Evolutionary conservation across 108 stramenopile species (phyloP), one percentile per base, ranked within the genome.

Genomic region (Parietichytrium sp.): DNA sequence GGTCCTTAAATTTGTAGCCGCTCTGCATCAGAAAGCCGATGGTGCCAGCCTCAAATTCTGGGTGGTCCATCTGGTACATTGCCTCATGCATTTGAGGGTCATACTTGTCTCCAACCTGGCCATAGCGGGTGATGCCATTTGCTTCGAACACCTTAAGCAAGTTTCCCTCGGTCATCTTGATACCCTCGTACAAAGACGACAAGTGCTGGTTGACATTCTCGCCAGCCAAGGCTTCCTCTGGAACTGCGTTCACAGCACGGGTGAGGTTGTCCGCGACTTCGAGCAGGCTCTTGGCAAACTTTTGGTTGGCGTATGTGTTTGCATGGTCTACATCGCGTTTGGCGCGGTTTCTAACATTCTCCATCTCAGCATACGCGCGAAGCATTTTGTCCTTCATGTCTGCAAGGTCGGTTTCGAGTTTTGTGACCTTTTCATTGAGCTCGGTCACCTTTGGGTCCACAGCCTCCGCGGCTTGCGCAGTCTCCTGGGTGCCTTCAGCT

Each of bases 1-100:
- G 87, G n/a, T 89, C 88, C 83, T 98, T 94, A 78, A 98, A 84
- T 83, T 83, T 93, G 86, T 93, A 98, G 47, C 98, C 98, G 26
- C 80, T 80, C 93, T 97, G 95, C 83, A 98, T 92, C 47, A 97
- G 93, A 89, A 95, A 94, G 26, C 95, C 96, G 33, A 98, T 80
- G 61, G 61, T 78, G 48, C 26, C 30, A 6, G 49, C 85, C 47
- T 81, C 78, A 42, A 87, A 82, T 20, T 85, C 85, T 29, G 88
- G 81, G 83, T 92, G 94, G 12, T 86, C 83, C 86, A 95, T 95
- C 85, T 94, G 91, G 88, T 96, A 97, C 78, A 99, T 72, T 1
- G 98, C 98, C 47, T 98, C 96, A 86, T 97, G 96, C 51, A 91
- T 49, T 61, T 93, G 92, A 4, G 98, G 97, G 89, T 99, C 96